Evolutionary conservation across 768 basidiomycete genomes (phyloP), one percentile per base, ranked within the genome.

Genomic region (Nevesoporus exiguus): DNA sequence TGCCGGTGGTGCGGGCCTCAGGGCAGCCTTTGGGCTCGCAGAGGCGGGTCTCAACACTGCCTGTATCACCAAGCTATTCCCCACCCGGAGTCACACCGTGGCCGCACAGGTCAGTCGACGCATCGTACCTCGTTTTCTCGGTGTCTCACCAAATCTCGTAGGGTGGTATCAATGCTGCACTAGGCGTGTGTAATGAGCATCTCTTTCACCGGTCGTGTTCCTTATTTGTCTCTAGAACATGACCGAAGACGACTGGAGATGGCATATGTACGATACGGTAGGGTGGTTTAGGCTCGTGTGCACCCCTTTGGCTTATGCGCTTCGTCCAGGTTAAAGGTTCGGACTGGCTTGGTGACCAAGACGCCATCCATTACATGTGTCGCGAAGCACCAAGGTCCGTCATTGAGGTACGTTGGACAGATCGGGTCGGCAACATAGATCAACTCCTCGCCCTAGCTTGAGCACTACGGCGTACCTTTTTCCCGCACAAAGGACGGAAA

Each of bases 281-380:
- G 64, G 88, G 72, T 53, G 7, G 45, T 33, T 21, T 42, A 31
- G 44, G 51, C 42, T 41, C 40, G 37, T 30, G 22, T n/a, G 29
- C 36, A 43, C 34, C 37, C 31, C 10, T 29, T 59, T 60, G 33
- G 54, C 54, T 68, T 47, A 56, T 64, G 49, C n/a, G 30, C 54
- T 36, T n/a, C 51, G 15, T 29, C 47, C 63, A 93, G 84, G 96
- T 98, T 54, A 99, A 99, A 80, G 97, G 97, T 58, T 97, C 94
- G 49, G 97, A 99, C 76, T 99, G 97, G 97, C 86, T 98, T 36
- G 97, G 97, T 72, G 97, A 99, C 77, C 94, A 95, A 75, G 97
- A 99, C 67, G 97, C 97, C 46, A 98, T 99, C 63, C 97, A 98
- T 68, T 99, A 98, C 77, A 99, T 99, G 97, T 97, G 93, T 72